Evolutionary conservation across 805 yeast genomes (phyloP).

Genomic region (Groenewaldozyma salmanticensis): DNA sequence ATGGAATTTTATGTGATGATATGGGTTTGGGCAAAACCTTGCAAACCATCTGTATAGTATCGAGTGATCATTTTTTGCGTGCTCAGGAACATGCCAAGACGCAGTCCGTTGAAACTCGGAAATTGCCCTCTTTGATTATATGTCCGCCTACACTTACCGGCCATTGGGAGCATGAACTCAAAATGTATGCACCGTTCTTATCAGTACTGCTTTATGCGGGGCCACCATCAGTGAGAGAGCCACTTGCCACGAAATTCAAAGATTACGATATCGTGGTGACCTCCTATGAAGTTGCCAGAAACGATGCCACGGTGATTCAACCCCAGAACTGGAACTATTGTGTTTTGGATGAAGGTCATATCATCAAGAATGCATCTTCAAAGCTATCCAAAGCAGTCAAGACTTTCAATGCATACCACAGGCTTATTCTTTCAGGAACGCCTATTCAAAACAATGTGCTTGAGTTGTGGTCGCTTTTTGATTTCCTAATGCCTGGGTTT

Average conservation of each 20-base stretch:
- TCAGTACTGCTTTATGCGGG: slow-evolving; percentile 85
- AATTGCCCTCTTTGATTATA: slow-evolving; percentile 73
- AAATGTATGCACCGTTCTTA: slow-evolving; percentile 81
- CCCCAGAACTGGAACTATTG: slow-evolving; percentile 77
- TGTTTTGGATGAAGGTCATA: slow-evolving; percentile 95
- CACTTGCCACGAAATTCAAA: slow-evolving; percentile 42
- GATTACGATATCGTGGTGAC: slow-evolving; percentile 82
- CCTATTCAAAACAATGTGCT: slow-evolving; percentile 96
- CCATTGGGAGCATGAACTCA: slow-evolving; percentile 96
- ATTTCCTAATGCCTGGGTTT: slow-evolving; percentile 97
- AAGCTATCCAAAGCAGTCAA: slow-evolving; percentile 87
- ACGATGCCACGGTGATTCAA: slow-evolving; percentile 62
- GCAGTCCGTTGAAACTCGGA: slow-evolving; percentile 53
- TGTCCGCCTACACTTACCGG: slow-evolving; percentile 98
- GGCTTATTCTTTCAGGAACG: slow-evolving; percentile 89
- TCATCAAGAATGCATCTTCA: slow-evolving; percentile 83
- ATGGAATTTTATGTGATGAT: slow-evolving; percentile 97
- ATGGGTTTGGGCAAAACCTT: slow-evolving; percentile 98
- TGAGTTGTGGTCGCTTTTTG: slow-evolving; percentile 96
- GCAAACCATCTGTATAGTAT: slow-evolving; percentile 93
- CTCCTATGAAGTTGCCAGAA: slow-evolving; percentile 92
- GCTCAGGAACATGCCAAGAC: slow-evolving; percentile 58
- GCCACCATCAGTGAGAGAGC: slow-evolving; percentile 63
- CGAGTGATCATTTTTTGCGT: slow-evolving; percentile 88
- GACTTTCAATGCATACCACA: slow-evolving; percentile 70